Conservation (phyloP, 306 rosid species). For the Fagus crenata region DNA sequence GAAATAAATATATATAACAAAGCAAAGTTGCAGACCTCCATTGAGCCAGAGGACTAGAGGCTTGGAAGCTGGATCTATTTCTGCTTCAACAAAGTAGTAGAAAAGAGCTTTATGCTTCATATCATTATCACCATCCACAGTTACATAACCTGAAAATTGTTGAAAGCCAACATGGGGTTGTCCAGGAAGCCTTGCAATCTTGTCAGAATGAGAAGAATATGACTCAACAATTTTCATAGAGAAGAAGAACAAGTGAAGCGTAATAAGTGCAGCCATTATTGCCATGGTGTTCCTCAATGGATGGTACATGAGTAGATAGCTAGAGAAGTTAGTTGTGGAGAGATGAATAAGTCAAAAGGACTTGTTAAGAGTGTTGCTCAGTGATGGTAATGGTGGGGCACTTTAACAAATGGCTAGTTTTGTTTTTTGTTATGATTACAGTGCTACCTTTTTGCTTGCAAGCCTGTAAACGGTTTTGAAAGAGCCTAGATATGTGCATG, state of each 20-base stretch:
- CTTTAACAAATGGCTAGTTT: constrained; percentile 30
- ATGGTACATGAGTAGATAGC: constrained; percentile 27
- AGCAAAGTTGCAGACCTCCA: constrained; percentile 55
- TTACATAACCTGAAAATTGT: constrained; percentile 66
- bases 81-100: constrained; percentile 69
- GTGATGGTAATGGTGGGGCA: constrained; percentile 32
- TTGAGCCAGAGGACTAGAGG: constrained; percentile 87
- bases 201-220: constrained; percentile 42
- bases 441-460: constrained; percentile 50
- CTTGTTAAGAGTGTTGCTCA: constrained; percentile 22
- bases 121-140: constrained; percentile 32
- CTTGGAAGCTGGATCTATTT: constrained; percentile 51
- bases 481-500: constrained; percentile 38
- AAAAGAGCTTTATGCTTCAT: constrained; percentile 42
- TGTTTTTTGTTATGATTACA: constrained; percentile 50
- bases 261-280: constrained; percentile 27
- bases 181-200: constrained; percentile 53
- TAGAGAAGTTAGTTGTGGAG: too few species aligned
- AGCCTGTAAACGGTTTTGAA: constrained; percentile 59
- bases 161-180: constrained; percentile 61
- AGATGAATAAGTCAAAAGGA: neutral
- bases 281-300: constrained; percentile 30
- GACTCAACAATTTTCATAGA: constrained; percentile 25
- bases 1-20: constrained; percentile 6
- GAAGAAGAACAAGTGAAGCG: constrained; percentile 28